A percentile compares a stretch with the other conserved stretches of the same genome.
phyloP scores from a whole-genome alignment of 1,139 yeast species.

The Kurtzmaniella quercitrusa region DNA sequence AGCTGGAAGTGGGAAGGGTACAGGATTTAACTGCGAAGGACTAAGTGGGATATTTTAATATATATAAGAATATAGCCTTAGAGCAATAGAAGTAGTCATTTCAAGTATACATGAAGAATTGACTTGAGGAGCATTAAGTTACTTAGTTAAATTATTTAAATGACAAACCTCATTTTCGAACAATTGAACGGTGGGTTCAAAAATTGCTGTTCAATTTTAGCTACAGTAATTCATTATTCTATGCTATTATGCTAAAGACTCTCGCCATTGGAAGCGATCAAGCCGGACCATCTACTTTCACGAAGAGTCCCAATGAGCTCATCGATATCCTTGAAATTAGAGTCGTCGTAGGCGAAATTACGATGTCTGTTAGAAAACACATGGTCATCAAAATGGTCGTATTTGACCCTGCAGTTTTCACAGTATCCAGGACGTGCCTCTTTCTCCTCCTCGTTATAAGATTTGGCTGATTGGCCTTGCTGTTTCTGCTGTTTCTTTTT shows the following conservation, averaged over 20 bases:
- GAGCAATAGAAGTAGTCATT: too few species aligned
- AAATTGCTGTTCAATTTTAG: background rate
- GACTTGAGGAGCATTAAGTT: too few species aligned
- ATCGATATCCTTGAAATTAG: conserved; percentile 77
- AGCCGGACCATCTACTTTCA: conserved; percentile 40
- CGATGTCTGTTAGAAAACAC: conserved; percentile 68
- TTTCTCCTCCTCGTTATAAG: conserved; percentile 19
- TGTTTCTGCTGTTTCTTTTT: conserved; percentile 32
- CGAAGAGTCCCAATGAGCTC: conserved; percentile 50
- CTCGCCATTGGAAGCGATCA: conserved; percentile 44
- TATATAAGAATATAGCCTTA: too few species aligned
- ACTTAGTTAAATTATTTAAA: too few species aligned
- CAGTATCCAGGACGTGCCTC: conserved; percentile 68
- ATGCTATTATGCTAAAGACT: conserved; percentile 2
- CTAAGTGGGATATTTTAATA: too few species aligned
- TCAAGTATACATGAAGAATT: too few species aligned
- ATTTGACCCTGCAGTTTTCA: conserved; percentile 89
- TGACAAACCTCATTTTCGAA: too few species aligned
- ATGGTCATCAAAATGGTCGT: conserved; percentile 78
- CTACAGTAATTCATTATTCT: background rate
- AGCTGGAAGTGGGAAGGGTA: too few species aligned
- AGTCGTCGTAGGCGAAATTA: conserved; percentile 70
- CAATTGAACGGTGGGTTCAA: too few species aligned
- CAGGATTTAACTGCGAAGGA: too few species aligned
- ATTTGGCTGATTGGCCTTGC: conserved; percentile 5